A percentile compares a stretch with the other conserved stretches of the same genome.
Evolutionary conservation across 2,329 filamentous ascomycete species (phyloP).

Genomic region (Colletotrichum destructivum): DNA sequence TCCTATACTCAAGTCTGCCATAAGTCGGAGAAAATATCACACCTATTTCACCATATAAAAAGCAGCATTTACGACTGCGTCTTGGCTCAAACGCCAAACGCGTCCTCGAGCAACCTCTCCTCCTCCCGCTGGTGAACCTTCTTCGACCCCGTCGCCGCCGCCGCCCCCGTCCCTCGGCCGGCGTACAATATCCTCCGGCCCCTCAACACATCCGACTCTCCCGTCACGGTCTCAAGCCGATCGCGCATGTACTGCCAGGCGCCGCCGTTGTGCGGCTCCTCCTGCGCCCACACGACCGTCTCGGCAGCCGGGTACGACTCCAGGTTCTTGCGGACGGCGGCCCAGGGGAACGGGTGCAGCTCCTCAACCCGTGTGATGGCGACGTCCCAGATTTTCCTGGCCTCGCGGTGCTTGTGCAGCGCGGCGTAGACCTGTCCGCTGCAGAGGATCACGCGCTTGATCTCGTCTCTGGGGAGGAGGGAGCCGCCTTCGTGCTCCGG

Average conservation of each 20-base stretch:
- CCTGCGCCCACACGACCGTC: conserved; percentile 47
- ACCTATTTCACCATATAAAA: too few species aligned
- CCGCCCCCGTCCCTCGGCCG: conserved; percentile 14
- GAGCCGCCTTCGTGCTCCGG: conserved; percentile 79
- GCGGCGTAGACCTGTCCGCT: conserved; percentile 93
- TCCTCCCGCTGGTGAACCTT: conserved; percentile 27
- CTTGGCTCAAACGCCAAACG: background rate
- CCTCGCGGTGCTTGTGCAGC: conserved; percentile 71
- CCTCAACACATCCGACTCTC: background rate
- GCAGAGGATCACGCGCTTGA: conserved; percentile 95
- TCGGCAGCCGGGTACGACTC: conserved; percentile 44
- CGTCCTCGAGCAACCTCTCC: background rate
- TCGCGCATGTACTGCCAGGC: conserved; percentile 47
- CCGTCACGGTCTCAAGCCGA: conserved; percentile 42
- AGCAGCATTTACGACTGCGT: too few species aligned
- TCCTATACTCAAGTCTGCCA: too few species aligned
- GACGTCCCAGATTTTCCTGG: conserved; percentile 32
- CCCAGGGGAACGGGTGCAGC: conserved; percentile 48
- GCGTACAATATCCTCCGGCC: conserved; percentile 12
- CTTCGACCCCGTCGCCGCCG: conserved; percentile 19
- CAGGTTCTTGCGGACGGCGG: conserved; percentile 43
- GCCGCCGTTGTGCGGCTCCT: conserved; percentile 48
- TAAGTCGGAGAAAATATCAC: too few species aligned
- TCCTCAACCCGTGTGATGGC: conserved; percentile 47
- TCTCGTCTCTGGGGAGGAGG: conserved; percentile 85